Conservation (phyloP, 1,284 basidiomycete species). For the Cryptococcus sp. region DNA sequence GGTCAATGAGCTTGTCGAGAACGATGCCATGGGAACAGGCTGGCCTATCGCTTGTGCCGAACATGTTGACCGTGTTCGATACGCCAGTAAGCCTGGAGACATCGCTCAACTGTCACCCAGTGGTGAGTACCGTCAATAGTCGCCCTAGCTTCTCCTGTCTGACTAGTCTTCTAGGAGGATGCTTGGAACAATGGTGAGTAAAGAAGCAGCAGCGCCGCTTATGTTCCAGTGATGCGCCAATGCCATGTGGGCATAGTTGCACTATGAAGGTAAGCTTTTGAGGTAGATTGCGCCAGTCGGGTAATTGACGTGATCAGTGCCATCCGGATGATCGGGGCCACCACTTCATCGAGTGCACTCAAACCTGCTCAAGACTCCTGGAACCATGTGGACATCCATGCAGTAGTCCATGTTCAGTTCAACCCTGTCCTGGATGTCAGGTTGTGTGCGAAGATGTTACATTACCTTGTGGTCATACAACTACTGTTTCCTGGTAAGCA, state of each 20-base stretch:
- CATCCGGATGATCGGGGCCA: conserved; percentile 63
- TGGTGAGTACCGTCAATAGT: conserved; percentile 51
- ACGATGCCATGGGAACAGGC: conserved; percentile 53
- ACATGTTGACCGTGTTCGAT: conserved; percentile 52
- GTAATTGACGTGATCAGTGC: conserved; percentile 51
- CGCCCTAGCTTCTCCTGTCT: not conserved
- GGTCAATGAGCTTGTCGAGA: conserved; percentile 55
- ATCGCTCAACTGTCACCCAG: conserved; percentile 58
- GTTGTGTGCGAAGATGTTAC: conserved; percentile 52
- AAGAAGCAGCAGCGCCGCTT: conserved; percentile 25
- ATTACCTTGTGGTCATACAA: conserved; percentile 63
- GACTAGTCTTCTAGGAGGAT: conserved; percentile 48
- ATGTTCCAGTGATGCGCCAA: conserved; percentile 48
- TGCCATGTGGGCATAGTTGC: conserved; percentile 62
- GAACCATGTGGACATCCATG: conserved; percentile 60
- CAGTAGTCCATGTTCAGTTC: conserved; percentile 52
- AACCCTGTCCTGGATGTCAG: conserved; percentile 56
- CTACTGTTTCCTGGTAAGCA: conserved; percentile 56
- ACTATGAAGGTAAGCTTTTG: conserved; percentile 55
- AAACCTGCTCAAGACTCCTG: conserved; percentile 56
- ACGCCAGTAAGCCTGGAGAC: conserved; percentile 55
- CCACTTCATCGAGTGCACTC: conserved; percentile 53
- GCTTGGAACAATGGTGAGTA: conserved; percentile 53
- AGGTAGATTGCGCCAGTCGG: conserved; percentile 21
- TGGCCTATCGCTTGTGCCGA: conserved; percentile 60